These are phyloP conservation scores for Chaetomiaceae sp. DNA, from an alignment of 2,329 filamentous ascomycete genomes.

Conservation along the genomic window DNA sequence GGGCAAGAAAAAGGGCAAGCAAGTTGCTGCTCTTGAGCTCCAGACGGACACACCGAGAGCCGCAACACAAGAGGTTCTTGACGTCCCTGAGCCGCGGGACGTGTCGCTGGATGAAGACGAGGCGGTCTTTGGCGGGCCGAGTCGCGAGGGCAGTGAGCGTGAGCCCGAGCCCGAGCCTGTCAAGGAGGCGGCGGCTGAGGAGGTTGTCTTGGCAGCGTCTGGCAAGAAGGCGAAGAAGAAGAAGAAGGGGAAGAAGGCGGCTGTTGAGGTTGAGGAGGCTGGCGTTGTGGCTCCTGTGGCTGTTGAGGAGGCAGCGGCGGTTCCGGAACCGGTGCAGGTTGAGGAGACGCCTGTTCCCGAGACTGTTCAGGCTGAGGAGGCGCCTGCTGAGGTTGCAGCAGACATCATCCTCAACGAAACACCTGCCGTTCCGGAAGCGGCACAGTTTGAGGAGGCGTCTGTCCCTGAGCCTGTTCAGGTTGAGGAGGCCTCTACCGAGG, in stretches of 20 bases:
- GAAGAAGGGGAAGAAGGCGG: constrained; percentile 17
- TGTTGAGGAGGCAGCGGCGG: background rate
- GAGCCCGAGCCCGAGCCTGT: background rate
- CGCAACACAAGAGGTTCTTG: background rate
- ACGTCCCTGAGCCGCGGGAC: constrained; percentile 3
- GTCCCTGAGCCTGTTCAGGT: background rate
- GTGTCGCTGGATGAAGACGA: constrained; percentile 8
- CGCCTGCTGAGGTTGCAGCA: too few relatives aligned
- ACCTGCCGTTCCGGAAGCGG: background rate
- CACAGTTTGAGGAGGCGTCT: background rate
- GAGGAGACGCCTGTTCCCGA: background rate
- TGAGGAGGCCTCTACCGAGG: background rate
- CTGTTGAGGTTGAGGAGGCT: background rate
- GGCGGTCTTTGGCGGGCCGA: constrained; percentile 7
- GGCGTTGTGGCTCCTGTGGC: background rate
- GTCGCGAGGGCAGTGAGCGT: background rate
- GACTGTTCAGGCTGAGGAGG: background rate
- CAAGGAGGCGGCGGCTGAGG: background rate
- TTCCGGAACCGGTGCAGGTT: background rate
- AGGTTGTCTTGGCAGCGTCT: background rate
- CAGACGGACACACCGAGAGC: background rate
- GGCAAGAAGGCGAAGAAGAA: constrained; percentile 15
- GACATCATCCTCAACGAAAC: background rate
- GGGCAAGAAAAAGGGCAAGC: constrained; percentile 25
- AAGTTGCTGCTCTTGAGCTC: background rate